Percentiles rank a stretch among this genome's conserved stretches.
Conservation (phyloP, 2,329 filamentous ascomycete genomes). For the Colletotrichum musicola region DNA sequence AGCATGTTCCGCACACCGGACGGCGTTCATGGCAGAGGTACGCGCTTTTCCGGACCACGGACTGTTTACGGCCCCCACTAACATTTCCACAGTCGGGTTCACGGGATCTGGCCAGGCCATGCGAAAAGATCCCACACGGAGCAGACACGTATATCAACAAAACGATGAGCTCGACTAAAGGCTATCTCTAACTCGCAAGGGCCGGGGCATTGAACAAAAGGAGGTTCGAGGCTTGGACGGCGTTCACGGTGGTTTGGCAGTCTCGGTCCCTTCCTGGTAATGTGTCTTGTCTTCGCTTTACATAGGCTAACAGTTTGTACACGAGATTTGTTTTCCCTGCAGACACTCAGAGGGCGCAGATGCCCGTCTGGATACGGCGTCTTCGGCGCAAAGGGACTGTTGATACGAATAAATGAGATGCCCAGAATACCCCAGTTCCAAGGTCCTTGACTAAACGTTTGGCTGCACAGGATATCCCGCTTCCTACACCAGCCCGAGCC, state of each 20-base stretch:
- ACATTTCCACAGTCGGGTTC: conserved; percentile 79
- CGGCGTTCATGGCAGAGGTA: conserved; percentile 87
- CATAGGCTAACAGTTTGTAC: conserved; percentile 38
- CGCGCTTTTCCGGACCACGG: conserved; percentile 42
- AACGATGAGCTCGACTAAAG: conserved; percentile 78
- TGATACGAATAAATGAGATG: conserved; percentile 39
- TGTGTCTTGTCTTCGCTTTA: conserved; percentile 35
- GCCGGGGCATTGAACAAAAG: conserved; percentile 39
- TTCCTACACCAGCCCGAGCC: not conserved
- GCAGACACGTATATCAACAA: conserved; percentile 86
- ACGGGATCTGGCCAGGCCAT: conserved; percentile 95
- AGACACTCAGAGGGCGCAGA: conserved; percentile 23
- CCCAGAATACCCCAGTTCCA: conserved; percentile 31
- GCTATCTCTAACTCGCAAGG: conserved; percentile 40
- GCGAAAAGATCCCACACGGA: conserved; percentile 89
- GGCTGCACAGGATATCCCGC: conserved; percentile 37
- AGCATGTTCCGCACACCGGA: conserved; percentile 98
- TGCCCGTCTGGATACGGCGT: conserved; percentile 23
- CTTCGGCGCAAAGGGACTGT: conserved; percentile 14
- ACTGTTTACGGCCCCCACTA: conserved; percentile 14
- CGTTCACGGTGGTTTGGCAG: conserved; percentile 36
- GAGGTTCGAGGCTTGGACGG: conserved; percentile 40
- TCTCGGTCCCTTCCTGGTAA: conserved; percentile 40
- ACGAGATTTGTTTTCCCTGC: conserved; percentile 23
- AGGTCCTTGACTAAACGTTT: conserved; percentile 37